A percentile compares a stretch with the other conserved stretches of the same genome.
Evolutionary conservation across 2,329 filamentous ascomycete species (phyloP).

Genomic region (Aspergillus ruber): DNA sequence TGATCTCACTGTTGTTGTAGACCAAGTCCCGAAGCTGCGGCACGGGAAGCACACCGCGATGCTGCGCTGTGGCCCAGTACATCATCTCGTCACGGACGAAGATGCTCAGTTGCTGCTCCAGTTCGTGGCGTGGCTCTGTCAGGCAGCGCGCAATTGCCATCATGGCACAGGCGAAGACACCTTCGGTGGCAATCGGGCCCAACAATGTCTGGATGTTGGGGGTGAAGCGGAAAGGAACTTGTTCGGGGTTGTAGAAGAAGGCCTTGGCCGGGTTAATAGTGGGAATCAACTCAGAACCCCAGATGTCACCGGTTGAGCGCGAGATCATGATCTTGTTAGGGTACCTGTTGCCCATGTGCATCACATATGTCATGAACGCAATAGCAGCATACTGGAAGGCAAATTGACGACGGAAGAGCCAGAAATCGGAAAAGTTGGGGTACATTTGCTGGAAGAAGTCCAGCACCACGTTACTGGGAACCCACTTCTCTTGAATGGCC

Average conservation of each 20-base stretch:
- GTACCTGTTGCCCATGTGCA: constrained; percentile 94
- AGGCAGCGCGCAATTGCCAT: constrained; percentile 96
- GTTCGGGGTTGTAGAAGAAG: constrained; percentile 89
- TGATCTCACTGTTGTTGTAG: constrained; percentile 77
- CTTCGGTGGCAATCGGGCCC: constrained; percentile 91
- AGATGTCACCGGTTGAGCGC: constrained; percentile 81
- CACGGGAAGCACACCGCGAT: constrained; percentile 59
- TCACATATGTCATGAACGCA: constrained; percentile 97
- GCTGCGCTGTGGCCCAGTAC: constrained; percentile 84
- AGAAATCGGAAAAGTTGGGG: constrained; percentile 87
- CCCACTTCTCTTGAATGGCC: constrained; percentile 89
- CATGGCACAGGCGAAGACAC: constrained; percentile 88
- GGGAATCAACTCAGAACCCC: constrained; percentile 91
- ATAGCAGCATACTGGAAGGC: constrained; percentile 90
- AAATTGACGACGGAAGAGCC: constrained; percentile 96
- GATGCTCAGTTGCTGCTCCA: constrained; percentile 90
- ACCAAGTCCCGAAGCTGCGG: constrained; percentile 71
- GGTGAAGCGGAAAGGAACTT: constrained; percentile 93
- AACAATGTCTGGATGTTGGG: constrained; percentile 94
- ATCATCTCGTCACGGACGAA: constrained; percentile 98
- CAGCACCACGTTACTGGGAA: constrained; percentile 72
- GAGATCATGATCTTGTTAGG: constrained; percentile 94
- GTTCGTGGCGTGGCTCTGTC: constrained; percentile 71
- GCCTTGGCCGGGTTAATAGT: constrained; percentile 78
- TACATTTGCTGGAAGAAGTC: constrained; percentile 87